Base-by-base conservation (phyloP, 2,329 filamentous ascomycete genomes). In the Macrophomina phaseolina region DNA sequence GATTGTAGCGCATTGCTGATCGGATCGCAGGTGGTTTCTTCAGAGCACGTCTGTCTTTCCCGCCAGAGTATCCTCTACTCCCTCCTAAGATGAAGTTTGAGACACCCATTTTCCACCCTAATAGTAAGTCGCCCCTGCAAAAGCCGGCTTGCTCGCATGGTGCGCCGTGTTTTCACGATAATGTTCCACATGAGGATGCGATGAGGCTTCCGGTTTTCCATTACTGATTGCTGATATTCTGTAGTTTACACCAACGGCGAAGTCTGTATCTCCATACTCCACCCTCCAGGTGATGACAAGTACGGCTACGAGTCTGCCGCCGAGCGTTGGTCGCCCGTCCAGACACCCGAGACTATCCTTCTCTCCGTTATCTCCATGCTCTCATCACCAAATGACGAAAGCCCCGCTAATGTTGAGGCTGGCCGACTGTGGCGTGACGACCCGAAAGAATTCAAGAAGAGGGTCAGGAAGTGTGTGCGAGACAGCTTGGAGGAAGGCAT, bases 331-430 rank as follows among this genome's bases (percentile, higher is more conserved):
- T 94, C 91, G 34, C 94, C 94, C 12, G 97, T 98, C 69, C 95
- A 98, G 82, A 95, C 91, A 68, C 94, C 97, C 71, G 95, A 98
- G 82, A 98, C 97, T 84, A 98, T 98, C 72, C 84, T 98, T 72
- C 93, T 98, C 67, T 93, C 90, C 56, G 94, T 98, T 68, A 98
- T 98, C 91, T 97, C 93, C 80, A 98, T 98, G 94, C 87, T 98
- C 53, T 94, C 94, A 0, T 94, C 97, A 81, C 94, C 94, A 68
- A 98, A 98, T 79, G 94, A 98, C 76, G 94, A 98, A 85, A 95
- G 91, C 70, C 94, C 94, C 0, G 94, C 94, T 67, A 98, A 98
- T 76, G 91, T 98, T 49, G 94, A 98, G 82, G 94, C 94, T 0
- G 94, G 94, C 67, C 93, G 95, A 83, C 92, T 97, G 91, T 98